Evolutionary conservation across 2,329 filamentous ascomycete species (phyloP), one percentile per base, ranked within the genome.

Genomic region (Bertia moriformis): DNA sequence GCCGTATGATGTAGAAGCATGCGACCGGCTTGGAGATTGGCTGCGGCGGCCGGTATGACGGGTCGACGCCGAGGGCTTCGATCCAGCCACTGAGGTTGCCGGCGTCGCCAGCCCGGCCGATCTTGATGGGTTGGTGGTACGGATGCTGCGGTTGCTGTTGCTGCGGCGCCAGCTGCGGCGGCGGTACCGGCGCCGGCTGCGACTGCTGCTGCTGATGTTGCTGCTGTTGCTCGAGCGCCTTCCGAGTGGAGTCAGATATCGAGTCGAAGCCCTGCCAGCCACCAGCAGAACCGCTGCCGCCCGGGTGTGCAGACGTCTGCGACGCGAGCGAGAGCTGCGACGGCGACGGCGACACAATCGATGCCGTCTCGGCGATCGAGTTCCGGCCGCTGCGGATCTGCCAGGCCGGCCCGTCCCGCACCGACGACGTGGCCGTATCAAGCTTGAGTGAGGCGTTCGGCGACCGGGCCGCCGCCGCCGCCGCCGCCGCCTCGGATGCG

Each of bases 41-140:
- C 49, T 93, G 83, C 1, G 88, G 88, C 35, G 91, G 81, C 42
- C 80, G 75, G 54, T 96, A 98, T 2, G 71, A 72, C 14, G 78
- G 65, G 54, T 96, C 91, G n/a, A 96, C 85, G 20, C 86, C 91
- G 4, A 94, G 61, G 1, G 87, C 86, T 54, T 95, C 87, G 45
- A 96, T 91, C 78, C 83, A 94, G 4, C 83, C 83, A 43, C 75
- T 81, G 19, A 87, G 63, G 18, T 71, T 74, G 10, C 79, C 79
- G 24, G 73, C 63, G 17, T 75, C 71, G 39, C 78, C 74, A 0
- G 66, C 67, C 46, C 69, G 67, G 40, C 55, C 58, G 35, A 77
- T 51, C 41, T 63, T 66, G 2, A 63, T 69, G 0, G 66, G 66
- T n/a, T n/a, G 33, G 52, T 83, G 55, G 57, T 77, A 52, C 48